Conservation (phyloP, 495 filamentous ascomycete genomes). For the Aspergillus nidulans region DNA sequence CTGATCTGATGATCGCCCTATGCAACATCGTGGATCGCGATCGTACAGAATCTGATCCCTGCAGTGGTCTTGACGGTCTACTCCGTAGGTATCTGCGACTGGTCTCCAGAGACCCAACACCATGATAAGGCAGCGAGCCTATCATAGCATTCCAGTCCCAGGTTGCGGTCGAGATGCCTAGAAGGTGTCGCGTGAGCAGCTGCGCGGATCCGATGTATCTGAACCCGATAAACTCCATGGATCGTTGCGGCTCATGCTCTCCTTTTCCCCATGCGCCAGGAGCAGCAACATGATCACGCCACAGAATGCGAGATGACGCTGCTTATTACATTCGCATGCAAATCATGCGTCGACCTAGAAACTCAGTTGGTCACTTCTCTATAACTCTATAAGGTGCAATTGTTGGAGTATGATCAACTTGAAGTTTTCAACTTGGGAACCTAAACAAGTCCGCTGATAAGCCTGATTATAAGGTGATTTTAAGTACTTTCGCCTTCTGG, state of each 20-base stretch:
- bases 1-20: constrained; percentile 1
- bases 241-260: background rate
- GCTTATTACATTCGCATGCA: constrained; percentile 3
- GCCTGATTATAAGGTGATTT: too few relatives aligned
- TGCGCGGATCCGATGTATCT: too few relatives aligned
- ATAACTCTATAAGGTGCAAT: too few relatives aligned
- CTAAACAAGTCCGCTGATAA: background rate
- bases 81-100: background rate
- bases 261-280: constrained; percentile 4
- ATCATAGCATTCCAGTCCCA: background rate
- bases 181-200: background rate
- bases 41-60: background rate
- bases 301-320: background rate
- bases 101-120: background rate
- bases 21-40: background rate
- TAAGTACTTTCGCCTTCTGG: too few relatives aligned
- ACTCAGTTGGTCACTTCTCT: background rate
- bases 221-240: background rate
- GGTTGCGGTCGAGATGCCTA: background rate
- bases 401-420: too few relatives aligned
- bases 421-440: too few relatives aligned
- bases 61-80: background rate
- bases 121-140: background rate
- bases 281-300: background rate
- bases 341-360: background rate